These are phyloP conservation scores for Coccomyxa sp. DNA, from an alignment of 139 green algal species.

Conservation along the genomic window DNA sequence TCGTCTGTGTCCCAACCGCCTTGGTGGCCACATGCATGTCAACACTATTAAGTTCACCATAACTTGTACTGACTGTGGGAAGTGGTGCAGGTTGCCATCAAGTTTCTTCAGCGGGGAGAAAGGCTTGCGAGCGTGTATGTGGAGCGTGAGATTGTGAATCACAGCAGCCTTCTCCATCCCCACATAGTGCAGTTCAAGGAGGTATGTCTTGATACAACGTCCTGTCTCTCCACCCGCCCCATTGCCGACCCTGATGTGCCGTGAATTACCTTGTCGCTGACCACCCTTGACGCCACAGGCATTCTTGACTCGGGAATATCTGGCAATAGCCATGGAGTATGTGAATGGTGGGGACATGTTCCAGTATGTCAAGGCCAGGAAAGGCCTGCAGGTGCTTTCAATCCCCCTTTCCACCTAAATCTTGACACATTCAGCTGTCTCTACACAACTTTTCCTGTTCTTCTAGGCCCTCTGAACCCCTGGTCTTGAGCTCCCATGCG, in stretches of 20 bases:
- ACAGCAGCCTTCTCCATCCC: constrained; percentile 10
- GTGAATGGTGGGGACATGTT: constrained; percentile 78
- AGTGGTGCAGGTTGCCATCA: constrained; percentile 10
- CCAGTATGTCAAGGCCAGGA: constrained; percentile 59
- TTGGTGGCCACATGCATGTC: neutral
- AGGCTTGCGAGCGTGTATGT: constrained; percentile 24
- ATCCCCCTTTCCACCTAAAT: neutral
- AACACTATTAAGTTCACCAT: neutral
- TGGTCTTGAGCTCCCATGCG: neutral
- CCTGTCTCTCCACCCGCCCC: neutral
- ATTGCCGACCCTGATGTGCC: neutral
- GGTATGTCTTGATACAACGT: neutral
- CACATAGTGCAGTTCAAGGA: constrained; percentile 20
- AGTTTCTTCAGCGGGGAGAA: constrained; percentile 68
- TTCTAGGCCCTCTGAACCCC: neutral
- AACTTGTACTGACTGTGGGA: neutral
- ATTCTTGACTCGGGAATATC: constrained; percentile 73
- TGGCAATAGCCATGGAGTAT: constrained; percentile 94
- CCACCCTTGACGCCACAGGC: constrained; percentile 24
- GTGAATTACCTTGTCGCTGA: too few relatives aligned
- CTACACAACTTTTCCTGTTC: neutral
- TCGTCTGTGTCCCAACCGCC: neutral
- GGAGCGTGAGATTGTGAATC: constrained; percentile 13
- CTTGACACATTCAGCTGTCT: neutral
- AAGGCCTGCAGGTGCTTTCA: constrained; percentile 35